A percentile compares a stretch with the other conserved stretches of the same genome.
Evolutionary conservation across 1,139 yeast species (phyloP).

Genomic region (Geotrichum carabidarum): DNA sequence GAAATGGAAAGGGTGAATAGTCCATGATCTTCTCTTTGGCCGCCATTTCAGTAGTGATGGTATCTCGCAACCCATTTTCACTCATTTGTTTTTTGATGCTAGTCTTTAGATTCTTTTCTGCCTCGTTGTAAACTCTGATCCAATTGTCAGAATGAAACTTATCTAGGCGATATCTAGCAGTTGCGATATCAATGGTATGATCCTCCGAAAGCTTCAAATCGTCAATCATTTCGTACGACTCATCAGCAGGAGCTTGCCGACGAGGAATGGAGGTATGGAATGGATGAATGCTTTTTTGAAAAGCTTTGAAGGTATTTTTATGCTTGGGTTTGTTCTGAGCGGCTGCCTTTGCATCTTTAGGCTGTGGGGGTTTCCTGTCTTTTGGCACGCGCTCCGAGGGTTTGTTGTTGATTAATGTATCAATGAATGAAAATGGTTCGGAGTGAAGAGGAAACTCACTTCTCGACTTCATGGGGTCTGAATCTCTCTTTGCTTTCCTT

Average conservation of each 20-base stretch:
- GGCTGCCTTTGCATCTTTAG: neutral
- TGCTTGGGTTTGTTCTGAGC: neutral
- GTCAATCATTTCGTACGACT: constrained; percentile 23
- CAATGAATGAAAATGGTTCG: neutral
- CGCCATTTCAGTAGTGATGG: constrained; percentile 43
- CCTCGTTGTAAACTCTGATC: constrained; percentile 45
- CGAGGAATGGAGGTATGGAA: neutral
- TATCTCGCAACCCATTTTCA: constrained; percentile 48
- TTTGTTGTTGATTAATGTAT: neutral
- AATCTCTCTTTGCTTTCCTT: constrained; percentile 2
- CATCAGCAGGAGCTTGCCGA: neutral
- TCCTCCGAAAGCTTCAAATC: constrained; percentile 26
- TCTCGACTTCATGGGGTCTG: neutral
- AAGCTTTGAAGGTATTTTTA: neutral
- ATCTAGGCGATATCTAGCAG: constrained; percentile 35
- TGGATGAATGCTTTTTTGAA: constrained; percentile 1
- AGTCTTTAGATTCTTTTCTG: constrained; percentile 31
- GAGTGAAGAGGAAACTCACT: neutral
- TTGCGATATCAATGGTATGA: constrained; percentile 31
- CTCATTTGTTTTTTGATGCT: constrained; percentile 52
- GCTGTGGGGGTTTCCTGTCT: neutral
- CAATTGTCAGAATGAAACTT: constrained; percentile 63
- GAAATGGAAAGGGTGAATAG: constrained; percentile 57
- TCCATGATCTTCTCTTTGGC: constrained; percentile 53
- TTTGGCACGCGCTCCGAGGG: neutral